Conservation (phyloP, 1,139 yeast genomes). For the Saccharomyces uvarum region DNA sequence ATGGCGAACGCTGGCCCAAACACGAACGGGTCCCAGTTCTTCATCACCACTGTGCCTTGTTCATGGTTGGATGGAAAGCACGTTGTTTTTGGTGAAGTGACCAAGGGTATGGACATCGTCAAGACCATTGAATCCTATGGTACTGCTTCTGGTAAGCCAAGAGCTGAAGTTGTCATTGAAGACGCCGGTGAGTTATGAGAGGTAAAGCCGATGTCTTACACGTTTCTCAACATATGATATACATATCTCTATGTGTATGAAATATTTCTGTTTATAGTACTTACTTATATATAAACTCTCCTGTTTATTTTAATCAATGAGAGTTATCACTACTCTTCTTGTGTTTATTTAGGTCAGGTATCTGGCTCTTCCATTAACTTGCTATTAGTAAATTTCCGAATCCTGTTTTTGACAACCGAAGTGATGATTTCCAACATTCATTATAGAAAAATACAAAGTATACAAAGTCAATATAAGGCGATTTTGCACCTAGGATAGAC, state of each 20-base stretch:
- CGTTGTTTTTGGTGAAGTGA: slow-evolving; percentile 92
- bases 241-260: neutral
- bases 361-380: neutral
- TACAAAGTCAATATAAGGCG: neutral
- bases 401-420: neutral
- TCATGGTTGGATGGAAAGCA: slow-evolving; percentile 93
- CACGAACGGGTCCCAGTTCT: slow-evolving; percentile 94
- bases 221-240: neutral
- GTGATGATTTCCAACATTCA: neutral
- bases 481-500: neutral
- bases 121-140: slow-evolving; percentile 69
- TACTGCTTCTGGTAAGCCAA: slow-evolving; percentile 68
- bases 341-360: neutral
- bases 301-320: neutral
- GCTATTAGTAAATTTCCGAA: neutral
- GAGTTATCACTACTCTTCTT: neutral
- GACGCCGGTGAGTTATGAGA: slow-evolving; percentile 63
- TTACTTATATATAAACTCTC: neutral
- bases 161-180: slow-evolving; percentile 60
- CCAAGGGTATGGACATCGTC: slow-evolving; percentile 78
- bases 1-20: slow-evolving; percentile 97
- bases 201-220: neutral
- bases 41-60: slow-evolving; percentile 85
- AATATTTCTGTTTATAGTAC: neutral
- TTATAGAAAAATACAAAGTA: neutral